A percentile compares a stretch with the other conserved stretches of the same genome.
Conservation (phyloP, 306 rosid species). For the Pachyrhizus erosus region DNA sequence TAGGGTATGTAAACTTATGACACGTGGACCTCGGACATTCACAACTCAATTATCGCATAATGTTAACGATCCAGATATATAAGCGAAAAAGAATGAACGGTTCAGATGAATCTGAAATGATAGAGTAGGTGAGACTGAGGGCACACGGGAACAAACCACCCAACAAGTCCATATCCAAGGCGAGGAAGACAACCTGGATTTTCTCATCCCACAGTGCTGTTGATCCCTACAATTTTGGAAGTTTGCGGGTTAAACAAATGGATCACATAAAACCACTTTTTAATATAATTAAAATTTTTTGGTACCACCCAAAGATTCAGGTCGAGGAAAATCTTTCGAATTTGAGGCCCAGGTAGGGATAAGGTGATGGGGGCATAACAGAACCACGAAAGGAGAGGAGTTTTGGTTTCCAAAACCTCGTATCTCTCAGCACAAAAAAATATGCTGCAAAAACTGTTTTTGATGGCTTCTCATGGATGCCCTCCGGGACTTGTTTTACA, state of each 20-base stretch:
- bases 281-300: neutral
- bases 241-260: conserved; percentile 42
- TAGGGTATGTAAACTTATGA: neutral
- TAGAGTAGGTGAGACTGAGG: neutral
- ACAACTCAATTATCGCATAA: neutral
- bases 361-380: conserved; percentile 54
- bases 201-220: conserved; percentile 11
- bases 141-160: neutral
- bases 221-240: conserved; percentile 31
- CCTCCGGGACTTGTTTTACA: conserved; percentile 64
- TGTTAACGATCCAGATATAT: neutral
- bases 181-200: conserved; percentile 55
- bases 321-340: conserved; percentile 27
- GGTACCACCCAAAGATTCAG: conserved; percentile 48
- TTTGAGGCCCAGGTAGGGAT: conserved; percentile 51
- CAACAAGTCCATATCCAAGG: conserved; percentile 9
- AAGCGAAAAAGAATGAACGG: neutral
- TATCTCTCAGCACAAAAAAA: conserved; percentile 33
- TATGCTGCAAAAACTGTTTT: conserved; percentile 54
- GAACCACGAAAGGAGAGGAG: conserved; percentile 36
- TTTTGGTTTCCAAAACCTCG: conserved; percentile 39
- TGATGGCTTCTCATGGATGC: conserved; percentile 78
- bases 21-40: neutral
- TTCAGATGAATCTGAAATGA: neutral
- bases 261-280: conserved; percentile 36